Percentiles rank a stretch among this genome's conserved stretches.
phyloP scores from a whole-genome alignment of 352 stramenopile genomes.

The Pilasporangium apinafurcum region DNA sequence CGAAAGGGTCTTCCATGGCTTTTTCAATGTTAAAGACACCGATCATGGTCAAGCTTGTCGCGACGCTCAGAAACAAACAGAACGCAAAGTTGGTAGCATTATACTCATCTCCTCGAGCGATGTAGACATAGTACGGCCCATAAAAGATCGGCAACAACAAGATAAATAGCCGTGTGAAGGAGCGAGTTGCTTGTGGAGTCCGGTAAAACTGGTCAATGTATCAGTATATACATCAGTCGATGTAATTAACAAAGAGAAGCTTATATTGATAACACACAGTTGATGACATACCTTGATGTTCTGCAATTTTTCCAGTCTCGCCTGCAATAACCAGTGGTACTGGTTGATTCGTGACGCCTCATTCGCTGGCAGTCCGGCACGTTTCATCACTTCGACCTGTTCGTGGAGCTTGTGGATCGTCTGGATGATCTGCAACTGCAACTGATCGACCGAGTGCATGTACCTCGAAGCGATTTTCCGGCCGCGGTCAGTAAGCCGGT shows the following conservation, averaged over 20 bases:
- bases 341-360: conserved; percentile 86
- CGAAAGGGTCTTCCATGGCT: conserved; percentile 81
- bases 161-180: conserved; percentile 82
- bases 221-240: neutral
- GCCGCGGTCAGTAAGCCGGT: conserved; percentile 55
- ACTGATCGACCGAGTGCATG: conserved; percentile 23
- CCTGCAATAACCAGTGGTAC: conserved; percentile 83
- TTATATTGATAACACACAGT: neutral
- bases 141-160: conserved; percentile 82
- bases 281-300: conserved; percentile 59
- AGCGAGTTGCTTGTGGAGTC: conserved; percentile 80
- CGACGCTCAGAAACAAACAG: conserved; percentile 59
- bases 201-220: conserved; percentile 85
- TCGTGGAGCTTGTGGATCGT: conserved; percentile 55
- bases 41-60: conserved; percentile 81
- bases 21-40: conserved; percentile 86
- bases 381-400: conserved; percentile 78
- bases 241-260: neutral
- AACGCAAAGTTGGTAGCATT: conserved; percentile 72
- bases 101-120: conserved; percentile 43
- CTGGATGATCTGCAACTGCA: conserved; percentile 53
- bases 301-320: conserved; percentile 73
- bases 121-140: conserved; percentile 82
- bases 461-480: conserved; percentile 38
- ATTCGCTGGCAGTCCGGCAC: conserved; percentile 60